Percentiles rank a stretch among this genome's conserved stretches.
Conservation (phyloP, 495 filamentous ascomycete species). For the Parmelia sp. region DNA sequence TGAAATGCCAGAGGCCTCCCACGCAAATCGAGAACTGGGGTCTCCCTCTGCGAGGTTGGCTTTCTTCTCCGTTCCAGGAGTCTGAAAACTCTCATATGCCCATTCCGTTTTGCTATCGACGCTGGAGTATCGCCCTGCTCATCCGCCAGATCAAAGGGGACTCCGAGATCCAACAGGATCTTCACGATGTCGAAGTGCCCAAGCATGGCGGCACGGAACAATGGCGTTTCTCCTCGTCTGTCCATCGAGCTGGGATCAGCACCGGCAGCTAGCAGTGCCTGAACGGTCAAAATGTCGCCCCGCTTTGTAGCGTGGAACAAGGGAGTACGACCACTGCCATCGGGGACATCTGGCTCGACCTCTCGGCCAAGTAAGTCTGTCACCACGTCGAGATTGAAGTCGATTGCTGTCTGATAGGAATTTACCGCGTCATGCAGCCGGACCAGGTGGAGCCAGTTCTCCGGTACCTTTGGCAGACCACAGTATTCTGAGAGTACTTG, state of each 20-base stretch:
- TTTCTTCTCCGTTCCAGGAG: conserved; percentile 1
- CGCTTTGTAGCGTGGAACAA: neutral
- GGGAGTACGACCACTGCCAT: neutral
- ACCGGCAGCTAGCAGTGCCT: neutral
- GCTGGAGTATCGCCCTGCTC: neutral
- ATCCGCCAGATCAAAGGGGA: neutral
- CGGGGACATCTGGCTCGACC: neutral
- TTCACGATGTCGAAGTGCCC: neutral
- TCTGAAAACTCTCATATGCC: neutral
- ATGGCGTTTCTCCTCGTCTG: neutral
- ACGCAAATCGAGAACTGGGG: neutral
- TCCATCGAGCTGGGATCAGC: neutral
- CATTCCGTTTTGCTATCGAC: neutral
- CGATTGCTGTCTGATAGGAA: neutral
- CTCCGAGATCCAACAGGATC: neutral
- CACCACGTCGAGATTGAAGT: conserved; percentile 19
- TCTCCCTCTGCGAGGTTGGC: too few relatives aligned
- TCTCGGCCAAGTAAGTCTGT: neutral
- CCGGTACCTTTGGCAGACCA: neutral
- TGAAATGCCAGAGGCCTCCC: neutral
- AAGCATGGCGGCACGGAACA: neutral
- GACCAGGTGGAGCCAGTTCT: neutral
- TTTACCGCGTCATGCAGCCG: neutral
- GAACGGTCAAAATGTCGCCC: neutral
- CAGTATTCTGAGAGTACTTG: neutral